Evolutionary conservation across 257 asterid species (phyloP).

Genomic region (Prunella vulgaris): DNA sequence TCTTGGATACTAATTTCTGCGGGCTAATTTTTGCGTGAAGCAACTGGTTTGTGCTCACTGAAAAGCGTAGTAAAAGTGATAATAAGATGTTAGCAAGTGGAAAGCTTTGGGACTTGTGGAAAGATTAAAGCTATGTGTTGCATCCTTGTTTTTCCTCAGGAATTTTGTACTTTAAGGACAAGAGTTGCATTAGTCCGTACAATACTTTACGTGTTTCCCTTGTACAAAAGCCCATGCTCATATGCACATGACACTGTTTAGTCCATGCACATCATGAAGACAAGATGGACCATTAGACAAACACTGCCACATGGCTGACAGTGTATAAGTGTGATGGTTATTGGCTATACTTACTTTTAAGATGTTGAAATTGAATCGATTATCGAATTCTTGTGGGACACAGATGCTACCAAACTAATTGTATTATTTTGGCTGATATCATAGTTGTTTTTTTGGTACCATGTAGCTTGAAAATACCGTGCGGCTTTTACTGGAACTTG

Average conservation of each 20-base stretch:
- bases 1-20: too few species aligned
- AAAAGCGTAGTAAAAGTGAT: too few species aligned
- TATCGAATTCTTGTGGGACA: background rate
- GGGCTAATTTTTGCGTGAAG: too few species aligned
- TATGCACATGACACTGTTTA: background rate
- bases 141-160: too few species aligned
- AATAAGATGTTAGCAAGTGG: too few species aligned
- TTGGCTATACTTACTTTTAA: background rate
- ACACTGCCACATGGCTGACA: background rate
- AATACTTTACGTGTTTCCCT: too few species aligned
- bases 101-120: too few species aligned
- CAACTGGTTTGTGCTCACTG: too few species aligned
- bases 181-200: too few species aligned
- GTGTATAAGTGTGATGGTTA: background rate
- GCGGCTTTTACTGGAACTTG: constrained; percentile 93
- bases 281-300: background rate
- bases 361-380: background rate
- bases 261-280: background rate
- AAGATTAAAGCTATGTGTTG: too few species aligned
- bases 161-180: too few species aligned
- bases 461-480: constrained; percentile 94
- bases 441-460: constrained; percentile 29
- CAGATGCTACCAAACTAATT: background rate
- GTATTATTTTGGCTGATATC: constrained; percentile 13
- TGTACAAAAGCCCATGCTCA: too few species aligned